Base-by-base conservation (phyloP, 495 filamentous ascomycete species). In the Amorphotheca resinae region DNA sequence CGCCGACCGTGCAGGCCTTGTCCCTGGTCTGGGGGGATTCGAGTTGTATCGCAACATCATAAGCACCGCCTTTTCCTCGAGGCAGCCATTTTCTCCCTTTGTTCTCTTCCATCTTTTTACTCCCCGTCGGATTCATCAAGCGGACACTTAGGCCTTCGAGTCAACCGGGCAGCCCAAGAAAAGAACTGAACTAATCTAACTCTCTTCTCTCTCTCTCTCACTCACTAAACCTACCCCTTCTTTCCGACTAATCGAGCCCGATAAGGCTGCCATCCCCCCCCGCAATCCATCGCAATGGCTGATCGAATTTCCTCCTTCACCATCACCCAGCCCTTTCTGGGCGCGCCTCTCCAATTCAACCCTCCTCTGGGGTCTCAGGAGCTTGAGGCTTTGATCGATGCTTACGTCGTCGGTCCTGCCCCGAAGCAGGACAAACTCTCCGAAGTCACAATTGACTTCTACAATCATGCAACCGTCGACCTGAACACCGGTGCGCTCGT, bases 371-470 rank as follows among this genome's bases (percentile, higher is more conserved):
- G 70, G 38, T 67, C 70, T 32, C 54, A 59, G 42, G 67, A 73
- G 52, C 60, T 73, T 32, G 69, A 76, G 41, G 60, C 65, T 26
- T 57, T 73, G 62, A 64, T 76, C 47, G 52, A 71, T 51, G 59
- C 62, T 34, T 68, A 71, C 42, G 54, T 76, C 33, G 56, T 64
- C 15, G 72, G 72, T 16, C 43, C 64, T 37, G 62, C 60, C 36
- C 59, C 69, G 33, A 68, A 70, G 51, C 50, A 60, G 46, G 66
- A 70, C 42, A 75, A 75, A 64, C 61, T 70, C 14, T 65, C 68
- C 17, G 56, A 65, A 37, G 60, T 74, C 26, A 67, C 70, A 16
- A 57, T 73, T 54, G 70, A 75, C 45, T 75, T 75, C 59, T 70
- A 66, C 46, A 62, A 68, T 16, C 45, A 41, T 40, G 53, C 50